A percentile compares a stretch with the other conserved stretches of the same genome.
These are phyloP conservation scores for Polytolypa hystricis DNA, from an alignment of 2,329 filamentous ascomycete genomes.

Conservation along the genomic window DNA sequence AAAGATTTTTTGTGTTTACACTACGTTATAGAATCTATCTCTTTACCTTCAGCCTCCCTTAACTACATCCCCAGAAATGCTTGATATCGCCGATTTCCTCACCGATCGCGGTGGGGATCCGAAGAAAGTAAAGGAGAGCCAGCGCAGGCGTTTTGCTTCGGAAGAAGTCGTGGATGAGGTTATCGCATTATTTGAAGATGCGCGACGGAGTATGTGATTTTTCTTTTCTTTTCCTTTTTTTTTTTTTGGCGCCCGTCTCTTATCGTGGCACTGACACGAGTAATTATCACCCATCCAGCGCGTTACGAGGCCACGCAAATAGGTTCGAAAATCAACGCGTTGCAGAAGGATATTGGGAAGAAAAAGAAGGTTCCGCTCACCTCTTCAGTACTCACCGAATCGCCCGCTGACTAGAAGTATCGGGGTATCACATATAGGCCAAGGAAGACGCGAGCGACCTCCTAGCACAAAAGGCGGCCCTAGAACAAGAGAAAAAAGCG, in stretches of 20 bases:
- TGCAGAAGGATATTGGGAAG: slow-evolving; percentile 78
- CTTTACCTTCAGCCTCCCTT: too few relatives aligned
- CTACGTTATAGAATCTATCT: too few relatives aligned
- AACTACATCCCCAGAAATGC: too few relatives aligned
- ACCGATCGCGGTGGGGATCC: slow-evolving; percentile 82
- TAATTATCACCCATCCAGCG: slow-evolving; percentile 35
- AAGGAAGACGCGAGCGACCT: slow-evolving; percentile 81
- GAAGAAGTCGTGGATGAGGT: slow-evolving; percentile 85
- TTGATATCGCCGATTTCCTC: slow-evolving; percentile 70
- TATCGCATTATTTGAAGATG: slow-evolving; percentile 75
- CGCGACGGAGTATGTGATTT: slow-evolving; percentile 53
- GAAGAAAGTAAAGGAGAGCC: slow-evolving; percentile 82
- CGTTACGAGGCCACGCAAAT: slow-evolving; percentile 71
- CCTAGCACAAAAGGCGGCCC: slow-evolving; percentile 61
- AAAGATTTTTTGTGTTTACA: too few relatives aligned
- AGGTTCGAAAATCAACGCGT: slow-evolving; percentile 72
- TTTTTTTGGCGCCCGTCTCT: not conserved
- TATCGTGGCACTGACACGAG: slow-evolving; percentile 1
- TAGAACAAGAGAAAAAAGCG: slow-evolving; percentile 74
- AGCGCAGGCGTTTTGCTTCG: slow-evolving; percentile 67
- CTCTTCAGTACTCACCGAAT: slow-evolving; percentile 3
- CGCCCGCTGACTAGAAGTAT: too few relatives aligned
- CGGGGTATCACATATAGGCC: slow-evolving; percentile 46
- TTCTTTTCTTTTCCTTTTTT: not conserved
- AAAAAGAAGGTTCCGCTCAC: slow-evolving; percentile 89